phyloP scores from a whole-genome alignment of 352 stramenopile species.

The Globisporangium solare region DNA sequence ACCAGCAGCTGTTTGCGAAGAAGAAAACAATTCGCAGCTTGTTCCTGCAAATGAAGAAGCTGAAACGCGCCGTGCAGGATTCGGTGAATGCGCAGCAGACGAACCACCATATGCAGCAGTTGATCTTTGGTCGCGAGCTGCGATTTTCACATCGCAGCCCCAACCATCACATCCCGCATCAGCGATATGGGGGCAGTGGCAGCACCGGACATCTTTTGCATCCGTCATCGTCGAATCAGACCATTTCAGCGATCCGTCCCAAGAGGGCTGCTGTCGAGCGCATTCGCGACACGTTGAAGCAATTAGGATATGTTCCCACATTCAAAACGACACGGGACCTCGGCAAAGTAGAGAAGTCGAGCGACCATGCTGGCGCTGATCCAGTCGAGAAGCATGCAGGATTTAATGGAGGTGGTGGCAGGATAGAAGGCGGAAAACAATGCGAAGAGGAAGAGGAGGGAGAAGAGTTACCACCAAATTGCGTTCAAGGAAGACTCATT shows the following conservation, averaged over 20 bases:
- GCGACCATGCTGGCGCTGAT: background rate
- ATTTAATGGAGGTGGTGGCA: background rate
- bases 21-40: constrained; percentile 58
- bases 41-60: constrained; percentile 69
- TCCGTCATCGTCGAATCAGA: background rate
- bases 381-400: background rate
- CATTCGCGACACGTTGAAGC: constrained; percentile 33
- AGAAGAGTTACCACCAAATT: constrained; percentile 20
- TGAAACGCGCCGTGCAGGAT: constrained; percentile 64
- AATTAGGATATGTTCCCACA: constrained; percentile 37
- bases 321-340: constrained; percentile 2
- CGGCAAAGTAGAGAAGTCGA: background rate
- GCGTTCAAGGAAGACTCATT: constrained; percentile 30
- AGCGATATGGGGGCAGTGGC: background rate
- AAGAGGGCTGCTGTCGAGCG: constrained; percentile 15
- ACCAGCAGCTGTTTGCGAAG: constrained; percentile 43
- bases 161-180: constrained; percentile 7
- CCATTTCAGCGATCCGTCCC: background rate
- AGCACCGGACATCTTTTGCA: background rate
- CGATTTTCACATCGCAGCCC: constrained; percentile 20
- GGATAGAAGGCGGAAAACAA: background rate
- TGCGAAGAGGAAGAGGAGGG: constrained; percentile 12
- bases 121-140: constrained; percentile 29
- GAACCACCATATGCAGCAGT: constrained; percentile 48
- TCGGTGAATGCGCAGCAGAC: constrained; percentile 40